Base-by-base conservation (phyloP, 116 monocot species). In the Zostera marina region DNA sequence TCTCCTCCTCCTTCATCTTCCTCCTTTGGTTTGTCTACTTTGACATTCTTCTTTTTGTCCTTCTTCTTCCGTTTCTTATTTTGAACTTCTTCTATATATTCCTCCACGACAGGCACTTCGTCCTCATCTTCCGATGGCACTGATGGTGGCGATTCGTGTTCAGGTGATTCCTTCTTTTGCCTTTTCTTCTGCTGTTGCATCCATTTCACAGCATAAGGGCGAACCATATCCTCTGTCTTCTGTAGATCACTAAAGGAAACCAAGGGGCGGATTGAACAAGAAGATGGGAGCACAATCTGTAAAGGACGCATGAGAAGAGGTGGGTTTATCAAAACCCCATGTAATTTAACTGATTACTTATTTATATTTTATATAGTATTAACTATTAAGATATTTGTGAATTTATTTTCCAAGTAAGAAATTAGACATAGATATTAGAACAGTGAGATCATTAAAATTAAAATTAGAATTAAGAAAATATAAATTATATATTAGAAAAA, bases 131-230 rank as follows among this genome's bases (percentile, higher is more conserved):
- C 73, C 9, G 48, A 44, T 6, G 3, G 49, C 52, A 24, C 23
- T 9, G 42, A 42, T 9, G 7, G 49, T 52, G 42, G 22, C 22
- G 59, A 16, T 13, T 25, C 44, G 43, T 55, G 38, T 61, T 57
- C 39, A 63, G 61, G 67, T 14, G 54, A 56, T 14, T 22, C 59
- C 51, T 13, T 41, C 17, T 41, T 63, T 17, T 56, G 38, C 63
- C 48, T 63, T 63, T 79, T 83, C 71, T 66, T 74, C 11, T 41
- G 46, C 60, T 76, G 81, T 49, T 62, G 63, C 20, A 70, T 72
- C 77, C 71, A 77, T 49, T 87, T 87, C 14, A 77, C 77, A 1
- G 67, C 79, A 70, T 81, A 81, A 0, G 93, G 79, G 13, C 93
- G 76, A 20, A 71, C 82, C 93, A 87, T 70, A 3, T n/a, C 32